Evolutionary conservation across 495 filamentous ascomycete species (phyloP).

Genomic region (Aspergillus haitiensis): DNA sequence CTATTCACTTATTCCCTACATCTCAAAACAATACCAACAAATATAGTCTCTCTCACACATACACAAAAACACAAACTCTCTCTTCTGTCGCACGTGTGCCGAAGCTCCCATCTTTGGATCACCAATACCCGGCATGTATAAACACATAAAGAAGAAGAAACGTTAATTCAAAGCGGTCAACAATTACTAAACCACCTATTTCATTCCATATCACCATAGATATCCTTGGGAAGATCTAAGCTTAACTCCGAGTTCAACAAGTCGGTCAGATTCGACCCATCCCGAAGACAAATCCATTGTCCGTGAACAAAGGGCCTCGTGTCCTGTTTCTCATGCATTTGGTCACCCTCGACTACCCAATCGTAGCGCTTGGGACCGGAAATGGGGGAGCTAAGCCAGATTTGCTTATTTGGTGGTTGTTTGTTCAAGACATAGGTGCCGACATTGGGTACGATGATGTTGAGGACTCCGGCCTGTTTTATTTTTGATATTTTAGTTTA

Average conservation of each 20-base stretch:
- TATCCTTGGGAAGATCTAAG: constrained; percentile 42
- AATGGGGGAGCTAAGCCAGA: constrained; percentile 91
- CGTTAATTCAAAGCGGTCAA: background rate
- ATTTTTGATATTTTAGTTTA: background rate
- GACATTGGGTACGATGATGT: constrained; percentile 59
- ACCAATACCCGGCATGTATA: background rate
- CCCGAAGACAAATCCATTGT: constrained; percentile 84
- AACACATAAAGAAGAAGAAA: background rate
- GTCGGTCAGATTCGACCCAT: constrained; percentile 70
- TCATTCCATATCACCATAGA: constrained; percentile 34
- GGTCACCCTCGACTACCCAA: constrained; percentile 70
- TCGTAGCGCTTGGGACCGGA: constrained; percentile 94
- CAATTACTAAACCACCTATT: background rate
- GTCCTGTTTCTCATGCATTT: constrained; percentile 72
- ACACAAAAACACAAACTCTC: background rate
- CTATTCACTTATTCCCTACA: background rate
- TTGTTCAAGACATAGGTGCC: constrained; percentile 96
- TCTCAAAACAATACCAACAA: background rate
- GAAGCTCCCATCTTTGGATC: background rate
- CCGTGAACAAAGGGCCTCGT: constrained; percentile 50
- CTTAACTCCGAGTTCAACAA: constrained; percentile 69
- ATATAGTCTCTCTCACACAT: background rate
- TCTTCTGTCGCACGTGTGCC: too few species aligned
- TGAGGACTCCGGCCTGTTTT: constrained; percentile 77
- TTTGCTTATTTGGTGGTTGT: constrained; percentile 94